These are phyloP conservation scores for Hypocreales sp. DNA, from an alignment of 2,329 filamentous ascomycete genomes.

Conservation along the genomic window DNA sequence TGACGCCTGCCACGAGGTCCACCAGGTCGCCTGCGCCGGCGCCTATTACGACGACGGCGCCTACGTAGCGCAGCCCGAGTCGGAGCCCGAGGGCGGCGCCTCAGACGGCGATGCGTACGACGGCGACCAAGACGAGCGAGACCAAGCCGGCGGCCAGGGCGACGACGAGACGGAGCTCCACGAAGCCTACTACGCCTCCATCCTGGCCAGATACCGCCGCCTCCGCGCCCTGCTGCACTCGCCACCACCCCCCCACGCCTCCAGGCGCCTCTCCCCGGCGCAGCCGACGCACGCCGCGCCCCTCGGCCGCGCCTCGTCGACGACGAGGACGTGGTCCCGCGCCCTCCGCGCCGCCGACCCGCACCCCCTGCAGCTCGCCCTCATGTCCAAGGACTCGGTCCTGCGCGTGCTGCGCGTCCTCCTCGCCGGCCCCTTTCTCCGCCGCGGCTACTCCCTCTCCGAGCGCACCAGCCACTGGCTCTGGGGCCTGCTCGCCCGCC, in stretches of 20 bases:
- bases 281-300: conserved; percentile 39
- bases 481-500: conserved; percentile 65
- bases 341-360: conserved; percentile 39
- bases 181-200: conserved; percentile 50
- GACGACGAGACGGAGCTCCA: conserved; percentile 30
- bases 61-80: conserved; percentile 51
- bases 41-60: conserved; percentile 67
- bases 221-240: conserved; percentile 47
- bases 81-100: conserved; percentile 12
- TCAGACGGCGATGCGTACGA: conserved; percentile 10
- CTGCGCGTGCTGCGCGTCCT: conserved; percentile 52
- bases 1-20: conserved; percentile 14
- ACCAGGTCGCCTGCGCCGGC: conserved; percentile 7
- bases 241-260: conserved; percentile 33
- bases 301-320: conserved; percentile 34
- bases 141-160: no score
- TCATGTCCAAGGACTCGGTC: conserved; percentile 51
- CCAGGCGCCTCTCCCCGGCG: conserved; percentile 34
- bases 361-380: conserved; percentile 40
- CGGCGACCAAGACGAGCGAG: no score
- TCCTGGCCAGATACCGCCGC: conserved; percentile 48
- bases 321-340: conserved; percentile 34
- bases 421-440: conserved; percentile 47
- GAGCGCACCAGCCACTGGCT: conserved; percentile 65
- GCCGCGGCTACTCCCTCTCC: conserved; percentile 40